Evolutionary conservation across 169 alveolate species (phyloP).

Genomic region (Blepharisma undulans): DNA sequence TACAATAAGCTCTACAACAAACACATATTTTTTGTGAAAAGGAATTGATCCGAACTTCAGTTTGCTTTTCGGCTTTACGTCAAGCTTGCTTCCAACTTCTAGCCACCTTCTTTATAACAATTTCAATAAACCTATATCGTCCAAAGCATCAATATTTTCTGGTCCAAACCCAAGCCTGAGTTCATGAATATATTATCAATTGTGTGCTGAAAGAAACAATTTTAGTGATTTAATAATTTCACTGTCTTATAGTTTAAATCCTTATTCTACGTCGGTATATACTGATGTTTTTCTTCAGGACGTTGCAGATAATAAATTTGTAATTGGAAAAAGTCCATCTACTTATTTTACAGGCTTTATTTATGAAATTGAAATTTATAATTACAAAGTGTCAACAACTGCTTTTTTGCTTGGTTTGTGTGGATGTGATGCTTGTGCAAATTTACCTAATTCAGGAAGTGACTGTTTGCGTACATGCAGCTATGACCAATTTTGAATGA

Average conservation of each 20-base stretch:
- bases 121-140: too few species aligned
- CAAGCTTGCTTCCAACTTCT: too few species aligned
- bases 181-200: too few species aligned
- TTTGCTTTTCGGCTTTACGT: neutral
- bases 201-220: too few species aligned
- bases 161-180: too few species aligned
- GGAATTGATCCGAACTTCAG: neutral
- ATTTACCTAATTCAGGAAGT: too few species aligned
- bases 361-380: neutral
- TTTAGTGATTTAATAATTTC: too few species aligned
- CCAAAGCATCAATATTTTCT: too few species aligned
- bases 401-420: neutral
- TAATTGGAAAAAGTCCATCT: neutral
- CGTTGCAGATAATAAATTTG: neutral
- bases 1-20: neutral
- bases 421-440: slow-evolving; percentile 4
- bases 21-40: neutral
- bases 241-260: too few species aligned
- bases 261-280: neutral
- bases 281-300: neutral
- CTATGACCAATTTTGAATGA: neutral
- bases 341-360: neutral
- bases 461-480: neutral
- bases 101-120: too few species aligned
- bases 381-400: neutral